A percentile compares a stretch with the other conserved stretches of the same genome.
Conservation (phyloP, 345 rosid species). For the Noccaea caerulescens region DNA sequence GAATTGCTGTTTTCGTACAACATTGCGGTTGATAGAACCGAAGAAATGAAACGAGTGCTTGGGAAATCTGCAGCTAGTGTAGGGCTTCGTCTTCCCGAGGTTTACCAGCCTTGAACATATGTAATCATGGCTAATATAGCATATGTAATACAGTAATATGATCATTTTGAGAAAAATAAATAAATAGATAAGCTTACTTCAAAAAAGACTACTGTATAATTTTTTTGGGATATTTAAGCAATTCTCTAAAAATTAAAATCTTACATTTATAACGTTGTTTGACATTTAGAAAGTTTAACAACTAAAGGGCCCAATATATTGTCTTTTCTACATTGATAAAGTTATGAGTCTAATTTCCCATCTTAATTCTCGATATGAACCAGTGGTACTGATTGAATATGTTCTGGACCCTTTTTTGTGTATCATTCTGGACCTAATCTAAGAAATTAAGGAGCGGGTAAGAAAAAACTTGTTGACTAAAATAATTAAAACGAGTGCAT, state of each 20-base stretch:
- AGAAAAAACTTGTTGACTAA: neutral
- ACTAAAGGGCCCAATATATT: constrained; percentile 33
- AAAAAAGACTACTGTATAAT: too few relatives aligned
- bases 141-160: too few relatives aligned
- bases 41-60: constrained; percentile 72
- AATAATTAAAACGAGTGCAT: constrained; percentile 17
- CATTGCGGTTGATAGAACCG: constrained; percentile 83
- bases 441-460: neutral
- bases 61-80: constrained; percentile 93
- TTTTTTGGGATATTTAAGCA: neutral
- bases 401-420: neutral
- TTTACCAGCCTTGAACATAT: constrained; percentile 63
- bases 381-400: neutral
- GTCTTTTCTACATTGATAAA: constrained; percentile 26
- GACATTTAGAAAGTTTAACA: constrained; percentile 36
- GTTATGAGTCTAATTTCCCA: neutral
- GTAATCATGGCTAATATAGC: neutral
- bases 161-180: too few relatives aligned
- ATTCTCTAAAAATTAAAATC: neutral
- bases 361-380: neutral
- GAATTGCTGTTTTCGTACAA: constrained; percentile 86
- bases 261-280: constrained; percentile 16
- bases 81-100: constrained; percentile 88
- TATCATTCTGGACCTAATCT: constrained; percentile 17
- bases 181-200: too few relatives aligned